Conservation (phyloP, 108 stramenopile species). For the Cyclotella baltica region DNA sequence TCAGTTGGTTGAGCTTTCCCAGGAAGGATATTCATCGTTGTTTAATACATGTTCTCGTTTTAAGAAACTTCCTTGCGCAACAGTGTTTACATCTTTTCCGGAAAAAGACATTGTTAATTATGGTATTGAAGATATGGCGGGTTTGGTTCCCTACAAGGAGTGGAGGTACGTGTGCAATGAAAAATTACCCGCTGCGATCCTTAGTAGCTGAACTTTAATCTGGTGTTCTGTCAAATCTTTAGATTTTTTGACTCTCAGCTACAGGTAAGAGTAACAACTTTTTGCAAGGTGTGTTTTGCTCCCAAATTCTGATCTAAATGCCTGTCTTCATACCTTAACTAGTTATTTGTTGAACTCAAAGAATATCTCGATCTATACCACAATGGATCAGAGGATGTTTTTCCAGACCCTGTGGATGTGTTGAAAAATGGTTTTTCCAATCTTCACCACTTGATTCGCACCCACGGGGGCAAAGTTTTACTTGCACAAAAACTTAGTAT, state of each 20-base stretch:
- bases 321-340: no score
- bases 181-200: not conserved
- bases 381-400: conserved; percentile 44
- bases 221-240: not conserved
- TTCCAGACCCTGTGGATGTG: conserved; percentile 50
- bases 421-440: conserved; percentile 32
- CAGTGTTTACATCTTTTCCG: conserved; percentile 12
- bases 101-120: conserved; percentile 21
- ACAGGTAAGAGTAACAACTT: conserved; percentile 38
- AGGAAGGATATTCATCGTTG: conserved; percentile 54
- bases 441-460: conserved; percentile 56
- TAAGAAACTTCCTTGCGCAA: conserved; percentile 30
- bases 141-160: conserved; percentile 67
- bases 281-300: no score
- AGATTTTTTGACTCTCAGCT: conserved; percentile 68
- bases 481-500: conserved; percentile 64
- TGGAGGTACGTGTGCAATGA: conserved; percentile 55
- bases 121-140: conserved; percentile 48
- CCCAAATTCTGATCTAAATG: no score
- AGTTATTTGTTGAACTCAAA: conserved; percentile 60
- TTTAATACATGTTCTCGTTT: conserved; percentile 65
- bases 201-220: not conserved
- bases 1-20: conserved; percentile 58
- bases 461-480: conserved; percentile 70
- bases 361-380: conserved; percentile 56